These are phyloP conservation scores for Apiotrichum gamsii DNA, from an alignment of 1,284 basidiomycete genomes.

Conservation along the genomic window DNA sequence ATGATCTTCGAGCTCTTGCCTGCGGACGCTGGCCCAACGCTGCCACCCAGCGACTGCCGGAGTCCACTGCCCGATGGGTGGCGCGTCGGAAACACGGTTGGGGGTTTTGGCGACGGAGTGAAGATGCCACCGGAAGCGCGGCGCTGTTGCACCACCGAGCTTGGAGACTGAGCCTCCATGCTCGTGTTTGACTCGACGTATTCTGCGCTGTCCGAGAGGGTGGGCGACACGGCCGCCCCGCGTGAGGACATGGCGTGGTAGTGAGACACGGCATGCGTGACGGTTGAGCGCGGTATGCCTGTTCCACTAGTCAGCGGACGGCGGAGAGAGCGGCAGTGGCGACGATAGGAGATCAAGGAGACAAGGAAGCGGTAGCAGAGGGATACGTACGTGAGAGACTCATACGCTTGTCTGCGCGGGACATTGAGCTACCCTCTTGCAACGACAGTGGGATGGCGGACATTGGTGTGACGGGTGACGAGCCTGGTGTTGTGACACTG, in stretches of 20 bases:
- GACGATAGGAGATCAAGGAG: background rate
- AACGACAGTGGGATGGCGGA: too few relatives aligned
- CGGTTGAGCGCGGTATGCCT: conserved; percentile 39
- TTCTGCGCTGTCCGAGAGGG: background rate
- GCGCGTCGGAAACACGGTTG: too few relatives aligned
- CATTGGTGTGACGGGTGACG: conserved; percentile 16
- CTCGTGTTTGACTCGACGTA: background rate
- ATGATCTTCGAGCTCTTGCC: conserved; percentile 39
- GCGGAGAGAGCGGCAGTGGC: background rate
- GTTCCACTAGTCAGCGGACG: background rate
- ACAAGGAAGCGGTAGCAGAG: background rate
- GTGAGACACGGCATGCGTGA: conserved; percentile 30
- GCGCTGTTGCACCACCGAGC: background rate
- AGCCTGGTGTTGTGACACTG: conserved; percentile 6
- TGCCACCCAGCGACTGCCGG: conserved; percentile 9
- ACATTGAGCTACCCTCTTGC: background rate
- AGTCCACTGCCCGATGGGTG: conserved; percentile 24
- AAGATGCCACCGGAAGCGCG: conserved; percentile 18
- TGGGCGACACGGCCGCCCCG: conserved; percentile 5
- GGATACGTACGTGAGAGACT: conserved; percentile 29
- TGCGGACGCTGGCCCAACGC: too few relatives aligned
- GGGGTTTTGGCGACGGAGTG: too few relatives aligned
- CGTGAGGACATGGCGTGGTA: conserved; percentile 20
- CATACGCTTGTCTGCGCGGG: conserved; percentile 17
- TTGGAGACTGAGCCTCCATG: background rate